Base-by-base conservation (phyloP, 163 green algal genomes). In the Chlamydomonas reinhardtii region DNA sequence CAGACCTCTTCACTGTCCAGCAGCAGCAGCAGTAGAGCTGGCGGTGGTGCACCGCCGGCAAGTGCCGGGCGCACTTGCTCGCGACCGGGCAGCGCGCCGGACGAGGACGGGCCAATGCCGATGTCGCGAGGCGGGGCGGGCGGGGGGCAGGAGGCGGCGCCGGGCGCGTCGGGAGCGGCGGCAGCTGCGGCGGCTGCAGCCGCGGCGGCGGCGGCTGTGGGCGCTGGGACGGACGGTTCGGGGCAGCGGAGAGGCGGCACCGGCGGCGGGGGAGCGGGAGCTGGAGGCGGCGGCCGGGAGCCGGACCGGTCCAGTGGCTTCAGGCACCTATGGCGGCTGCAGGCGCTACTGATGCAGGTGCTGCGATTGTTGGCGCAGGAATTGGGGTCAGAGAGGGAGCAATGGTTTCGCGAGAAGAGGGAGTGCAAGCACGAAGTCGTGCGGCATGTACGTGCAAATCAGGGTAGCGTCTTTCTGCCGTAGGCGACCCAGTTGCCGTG, bases 331-430 rank as follows among this genome's bases (percentile, higher is more conserved):
- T 56, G 77, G 54, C 52, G 52, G 52, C 79, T 85, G 68, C 79
- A 85, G 32, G 68, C 72, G 54, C 68, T 78, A 54, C 52, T 85
- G 52, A 39, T 85, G 32, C 68, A 77, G 68, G 79, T 85, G 31
- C 16, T 27, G 70, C 16, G 35, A 4, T 34, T 34, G 70, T 37
- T n/a, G n/a, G n/a, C n/a, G n/a, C n/a, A n/a, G n/a, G n/a, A n/a
- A n/a, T n/a, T n/a, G n/a, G n/a, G n/a, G n/a, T n/a, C n/a, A n/a
- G n/a, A n/a, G n/a, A n/a, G n/a, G n/a, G n/a, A n/a, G n/a, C n/a
- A n/a, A n/a, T n/a, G n/a, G n/a, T n/a, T n/a, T n/a, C n/a, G n/a
- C n/a, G n/a, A n/a, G n/a, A n/a, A n/a, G n/a, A n/a, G n/a, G n/a
- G n/a, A n/a, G n/a, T n/a, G n/a, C n/a, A n/a, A n/a, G n/a, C n/a